These are phyloP conservation scores for Solanum lignicaule DNA, from an alignment of 257 asterid species.

Conservation along the genomic window DNA sequence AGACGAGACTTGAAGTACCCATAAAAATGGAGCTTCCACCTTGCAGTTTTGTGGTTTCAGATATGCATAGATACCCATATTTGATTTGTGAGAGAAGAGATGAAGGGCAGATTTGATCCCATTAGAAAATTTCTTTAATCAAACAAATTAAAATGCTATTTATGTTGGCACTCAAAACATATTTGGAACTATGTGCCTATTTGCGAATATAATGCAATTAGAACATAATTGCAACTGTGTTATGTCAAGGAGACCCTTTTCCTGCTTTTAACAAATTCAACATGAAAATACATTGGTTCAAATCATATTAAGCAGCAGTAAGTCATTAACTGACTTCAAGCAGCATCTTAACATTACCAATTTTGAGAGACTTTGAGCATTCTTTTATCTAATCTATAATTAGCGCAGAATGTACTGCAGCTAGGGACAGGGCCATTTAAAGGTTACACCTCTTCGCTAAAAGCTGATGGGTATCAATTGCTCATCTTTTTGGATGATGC, in stretches of 20 bases:
- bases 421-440: slow-evolving; percentile 37
- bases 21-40: too few relatives aligned
- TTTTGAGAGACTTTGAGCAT: neutral
- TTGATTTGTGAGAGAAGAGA: too few relatives aligned
- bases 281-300: neutral
- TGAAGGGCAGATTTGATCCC: neutral
- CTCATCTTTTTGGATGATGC: neutral
- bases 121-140: neutral
- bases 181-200: neutral
- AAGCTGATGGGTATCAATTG: neutral
- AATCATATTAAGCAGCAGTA: neutral
- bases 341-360: neutral
- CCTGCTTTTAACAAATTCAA: neutral
- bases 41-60: too few relatives aligned
- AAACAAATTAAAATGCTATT: neutral
- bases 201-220: neutral
- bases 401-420: slow-evolving; percentile 26
- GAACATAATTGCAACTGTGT: neutral
- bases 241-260: neutral
- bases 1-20: too few relatives aligned
- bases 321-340: neutral
- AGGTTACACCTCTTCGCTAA: neutral
- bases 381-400: neutral
- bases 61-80: too few relatives aligned
- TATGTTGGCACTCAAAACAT: neutral